phyloP scores from a whole-genome alignment of 208 protist species.

The Angomonas deanei region DNA sequence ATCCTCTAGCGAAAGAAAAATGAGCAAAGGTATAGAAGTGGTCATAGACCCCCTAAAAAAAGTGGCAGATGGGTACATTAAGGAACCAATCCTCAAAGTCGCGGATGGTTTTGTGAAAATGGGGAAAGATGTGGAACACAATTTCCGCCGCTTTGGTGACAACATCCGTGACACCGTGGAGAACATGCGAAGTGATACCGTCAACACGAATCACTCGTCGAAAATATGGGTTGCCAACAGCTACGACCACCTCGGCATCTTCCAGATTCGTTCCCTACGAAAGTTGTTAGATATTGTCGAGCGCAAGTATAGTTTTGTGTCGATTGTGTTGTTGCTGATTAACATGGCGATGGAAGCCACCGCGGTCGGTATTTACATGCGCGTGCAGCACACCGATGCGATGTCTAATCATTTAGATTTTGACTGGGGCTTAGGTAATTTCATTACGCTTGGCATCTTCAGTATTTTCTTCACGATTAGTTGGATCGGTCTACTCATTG shows the following conservation, averaged over 20 bases:
- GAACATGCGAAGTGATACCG: slow-evolving; percentile 16
- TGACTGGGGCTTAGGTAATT: slow-evolving; percentile 21
- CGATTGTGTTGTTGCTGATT: slow-evolving; percentile 21
- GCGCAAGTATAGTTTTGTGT: slow-evolving; percentile 36
- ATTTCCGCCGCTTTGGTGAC: slow-evolving; percentile 6
- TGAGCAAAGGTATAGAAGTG: not conserved
- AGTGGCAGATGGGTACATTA: not conserved
- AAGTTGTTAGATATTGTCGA: slow-evolving; percentile 45
- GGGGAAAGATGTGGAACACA: slow-evolving; percentile 14
- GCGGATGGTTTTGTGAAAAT: not conserved
- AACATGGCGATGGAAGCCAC: slow-evolving; percentile 21
- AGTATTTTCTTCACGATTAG: slow-evolving; percentile 22
- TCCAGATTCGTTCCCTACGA: slow-evolving; percentile 26
- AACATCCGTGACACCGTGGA: slow-evolving; percentile 26
- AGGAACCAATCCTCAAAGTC: too few relatives aligned
- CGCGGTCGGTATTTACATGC: slow-evolving; percentile 25
- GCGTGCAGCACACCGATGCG: slow-evolving; percentile 9
- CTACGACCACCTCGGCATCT: slow-evolving; percentile 14
- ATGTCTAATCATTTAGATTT: slow-evolving; percentile 15
- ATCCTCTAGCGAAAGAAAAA: too few relatives aligned
- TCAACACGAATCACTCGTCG: not conserved
- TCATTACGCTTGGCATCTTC: slow-evolving; percentile 21
- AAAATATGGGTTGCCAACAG: slow-evolving; percentile 13
- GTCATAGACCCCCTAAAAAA: not conserved
- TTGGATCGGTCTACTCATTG: slow-evolving; percentile 21